Evolutionary conservation across 495 filamentous ascomycete genomes (phyloP), one percentile per base, ranked within the genome.

Genomic region (Pseudevernia furfuracea): DNA sequence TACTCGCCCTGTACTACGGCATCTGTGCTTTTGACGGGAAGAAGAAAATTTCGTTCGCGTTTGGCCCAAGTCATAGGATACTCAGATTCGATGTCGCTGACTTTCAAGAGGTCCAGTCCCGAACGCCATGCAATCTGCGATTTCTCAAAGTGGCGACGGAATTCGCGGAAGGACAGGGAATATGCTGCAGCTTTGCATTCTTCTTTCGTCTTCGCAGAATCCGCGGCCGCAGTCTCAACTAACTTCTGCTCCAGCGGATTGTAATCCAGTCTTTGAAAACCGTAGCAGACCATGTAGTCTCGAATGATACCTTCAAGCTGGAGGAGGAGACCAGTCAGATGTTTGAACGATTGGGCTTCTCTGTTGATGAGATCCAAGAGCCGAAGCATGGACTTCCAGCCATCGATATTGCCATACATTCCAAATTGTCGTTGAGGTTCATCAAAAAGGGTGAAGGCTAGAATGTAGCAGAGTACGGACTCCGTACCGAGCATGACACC

Each of bases 301-400:
- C 75, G 81, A 9, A 78, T 80, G 1, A 81, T 73, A 23, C 79
- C 80, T 39, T 77, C 80, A 17, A 83, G 72, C 32, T 82, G 71
- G 39, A 74, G 64, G 58, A 74, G 79, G 6, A 83, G 72, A 36
- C 75, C 77, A 66, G 74, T 62, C 28, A 83, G 67, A 17, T 71
- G 75, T 25, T 76, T 73, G 49, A 75, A 80, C 7, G 74, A 37
- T 19, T 63, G 46, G 57, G 75, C 76, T 56, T 74, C 77, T 64
- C 73, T 77, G 63, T 66, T 74, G 23, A 81, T 76, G 34, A 77
- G 76, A 21, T 70, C 67, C 74, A 80, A 78, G 60, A 80, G 80
- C 38, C 78, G 73, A n/a, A 83, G 65, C 28, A 83, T 80, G 30
- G 78, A 79, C 14, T 72, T 67, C 80, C 80, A 83, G n/a, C 71